Evolutionary conservation across 768 basidiomycete genomes (phyloP).

Genomic region (Lanmaoa rubissima): DNA sequence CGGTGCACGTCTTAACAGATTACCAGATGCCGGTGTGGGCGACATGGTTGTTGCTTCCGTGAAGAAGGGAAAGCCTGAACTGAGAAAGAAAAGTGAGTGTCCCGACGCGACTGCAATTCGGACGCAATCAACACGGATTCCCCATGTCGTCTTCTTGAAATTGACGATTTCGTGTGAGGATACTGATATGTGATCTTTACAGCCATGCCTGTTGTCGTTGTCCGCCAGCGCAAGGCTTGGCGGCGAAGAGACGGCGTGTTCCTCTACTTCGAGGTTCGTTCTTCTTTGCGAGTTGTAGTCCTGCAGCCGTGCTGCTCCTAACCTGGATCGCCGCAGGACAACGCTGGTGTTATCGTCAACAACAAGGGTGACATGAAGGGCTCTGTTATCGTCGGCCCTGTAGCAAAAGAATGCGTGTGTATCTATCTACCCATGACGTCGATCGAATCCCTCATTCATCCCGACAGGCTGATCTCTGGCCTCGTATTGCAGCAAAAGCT

Average conservation of each 20-base stretch:
- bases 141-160: too few relatives aligned
- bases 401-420: slow-evolving; percentile 99
- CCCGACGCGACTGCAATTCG: background rate
- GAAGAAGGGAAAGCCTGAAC: slow-evolving; percentile 99
- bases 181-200: slow-evolving; percentile 11
- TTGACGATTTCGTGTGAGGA: background rate
- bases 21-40: slow-evolving; percentile 93
- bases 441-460: background rate
- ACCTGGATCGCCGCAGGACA: slow-evolving; percentile 54
- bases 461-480: slow-evolving; percentile 91
- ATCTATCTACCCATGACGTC: background rate
- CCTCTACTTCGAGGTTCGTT: slow-evolving; percentile 90
- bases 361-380: slow-evolving; percentile 99
- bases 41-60: slow-evolving; percentile 97
- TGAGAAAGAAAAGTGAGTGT: slow-evolving; percentile 96
- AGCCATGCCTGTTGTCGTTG: slow-evolving; percentile 97
- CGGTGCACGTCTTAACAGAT: slow-evolving; percentile 94
- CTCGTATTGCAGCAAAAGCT: slow-evolving; percentile 98
- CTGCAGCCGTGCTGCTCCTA: background rate
- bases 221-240: slow-evolving; percentile 99
- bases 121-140: background rate
- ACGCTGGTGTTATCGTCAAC: slow-evolving; percentile 97
- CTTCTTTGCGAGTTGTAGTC: background rate
- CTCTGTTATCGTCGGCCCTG: slow-evolving; percentile 92
- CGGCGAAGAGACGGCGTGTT: slow-evolving; percentile 97